Percentiles rank a stretch among this genome's conserved stretches.
Conservation (phyloP, 768 basidiomycete species). For the Tricholoma furcatifolium region DNA sequence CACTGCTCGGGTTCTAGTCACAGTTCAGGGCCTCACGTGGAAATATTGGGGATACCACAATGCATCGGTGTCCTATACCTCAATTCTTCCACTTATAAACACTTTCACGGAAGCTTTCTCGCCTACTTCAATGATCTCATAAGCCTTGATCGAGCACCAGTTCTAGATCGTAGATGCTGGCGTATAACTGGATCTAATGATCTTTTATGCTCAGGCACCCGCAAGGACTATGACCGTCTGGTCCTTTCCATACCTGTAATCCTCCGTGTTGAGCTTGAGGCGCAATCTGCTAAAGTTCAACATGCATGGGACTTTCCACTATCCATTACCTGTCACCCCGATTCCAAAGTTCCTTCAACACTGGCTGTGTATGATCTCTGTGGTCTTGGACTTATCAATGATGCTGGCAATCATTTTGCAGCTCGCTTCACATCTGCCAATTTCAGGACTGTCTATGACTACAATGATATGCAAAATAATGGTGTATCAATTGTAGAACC, state of each 20-base stretch:
- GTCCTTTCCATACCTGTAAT: background rate
- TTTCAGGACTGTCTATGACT: background rate
- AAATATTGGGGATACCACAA: background rate
- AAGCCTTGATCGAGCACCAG: background rate
- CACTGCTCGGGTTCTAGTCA: background rate
- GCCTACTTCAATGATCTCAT: background rate
- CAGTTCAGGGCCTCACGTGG: background rate
- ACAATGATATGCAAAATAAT: background rate
- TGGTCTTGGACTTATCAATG: background rate
- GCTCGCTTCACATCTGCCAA: background rate
- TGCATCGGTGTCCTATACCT: background rate
- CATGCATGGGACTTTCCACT: slow-evolving; percentile 4
- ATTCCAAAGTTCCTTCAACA: background rate
- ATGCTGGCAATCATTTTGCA: background rate
- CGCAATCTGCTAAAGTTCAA: background rate
- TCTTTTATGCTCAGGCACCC: background rate
- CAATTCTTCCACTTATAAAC: background rate
- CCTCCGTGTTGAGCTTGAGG: slow-evolving; percentile 3
- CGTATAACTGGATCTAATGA: background rate
- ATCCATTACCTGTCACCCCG: background rate
- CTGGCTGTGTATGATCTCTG: background rate
- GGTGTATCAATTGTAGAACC: background rate
- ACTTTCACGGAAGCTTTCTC: background rate
- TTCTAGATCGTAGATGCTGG: background rate
- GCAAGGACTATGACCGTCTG: background rate